Conservation (phyloP, 371 early-diverging fungal genomes). For the Globomyces sp. region DNA sequence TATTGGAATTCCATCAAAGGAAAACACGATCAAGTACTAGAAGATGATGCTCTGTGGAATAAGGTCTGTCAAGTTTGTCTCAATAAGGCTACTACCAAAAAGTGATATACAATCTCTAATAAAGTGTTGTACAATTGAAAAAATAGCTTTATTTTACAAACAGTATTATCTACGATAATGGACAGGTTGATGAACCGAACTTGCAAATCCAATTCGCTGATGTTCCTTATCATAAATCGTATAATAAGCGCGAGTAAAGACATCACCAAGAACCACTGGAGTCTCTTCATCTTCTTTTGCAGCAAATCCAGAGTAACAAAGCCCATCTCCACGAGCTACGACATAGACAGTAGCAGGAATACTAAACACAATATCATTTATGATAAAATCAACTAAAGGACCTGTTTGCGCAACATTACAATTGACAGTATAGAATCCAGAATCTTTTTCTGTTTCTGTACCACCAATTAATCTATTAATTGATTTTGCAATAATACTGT, state of each 20-base stretch:
- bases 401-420: conserved; percentile 67
- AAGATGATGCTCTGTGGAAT: too few relatives aligned
- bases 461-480: conserved; percentile 81
- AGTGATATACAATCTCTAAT: too few relatives aligned
- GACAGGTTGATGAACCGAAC: conserved; percentile 19
- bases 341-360: conserved; percentile 39
- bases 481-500: conserved; percentile 61
- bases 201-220: conserved; percentile 35
- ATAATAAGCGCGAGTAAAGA: conserved; percentile 86
- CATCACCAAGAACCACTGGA: conserved; percentile 72
- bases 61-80: too few relatives aligned
- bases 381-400: conserved; percentile 67
- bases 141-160: too few relatives aligned
- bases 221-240: conserved; percentile 65
- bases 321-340: conserved; percentile 33
- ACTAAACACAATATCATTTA: conserved; percentile 59
- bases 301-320: conserved; percentile 87
- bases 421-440: conserved; percentile 57
- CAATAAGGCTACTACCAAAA: too few relatives aligned
- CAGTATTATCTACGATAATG: too few relatives aligned
- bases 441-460: neutral
- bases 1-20: too few relatives aligned
- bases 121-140: too few relatives aligned
- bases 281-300: conserved; percentile 57
- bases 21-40: too few relatives aligned